phyloP scores from a whole-genome alignment of 2,329 filamentous ascomycete species.

The Penicillium italicum region DNA sequence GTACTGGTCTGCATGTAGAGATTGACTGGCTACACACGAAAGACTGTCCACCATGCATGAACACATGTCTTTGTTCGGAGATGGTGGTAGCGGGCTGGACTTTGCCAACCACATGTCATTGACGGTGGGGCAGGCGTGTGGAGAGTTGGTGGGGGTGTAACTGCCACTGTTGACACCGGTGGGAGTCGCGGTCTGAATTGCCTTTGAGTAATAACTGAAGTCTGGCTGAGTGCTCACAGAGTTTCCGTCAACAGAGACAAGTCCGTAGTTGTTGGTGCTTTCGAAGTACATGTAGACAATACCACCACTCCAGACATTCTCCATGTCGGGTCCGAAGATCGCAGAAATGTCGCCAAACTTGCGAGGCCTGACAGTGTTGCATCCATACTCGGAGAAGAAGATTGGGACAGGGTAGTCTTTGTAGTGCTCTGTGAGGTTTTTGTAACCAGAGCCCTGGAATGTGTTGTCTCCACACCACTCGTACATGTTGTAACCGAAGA shows the following conservation, averaged over 20 bases:
- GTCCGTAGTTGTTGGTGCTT: conserved; percentile 76
- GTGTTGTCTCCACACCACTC: conserved; percentile 89
- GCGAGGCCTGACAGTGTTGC: conserved; percentile 70
- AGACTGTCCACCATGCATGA: conserved; percentile 74
- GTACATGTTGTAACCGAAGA: conserved; percentile 99
- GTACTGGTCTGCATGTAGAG: conserved; percentile 37
- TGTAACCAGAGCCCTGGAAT: conserved; percentile 72
- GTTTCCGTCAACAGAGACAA: conserved; percentile 60
- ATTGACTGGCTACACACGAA: conserved; percentile 61
- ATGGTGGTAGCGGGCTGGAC: conserved; percentile 66
- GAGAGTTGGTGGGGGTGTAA: conserved; percentile 1
- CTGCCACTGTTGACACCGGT: neutral
- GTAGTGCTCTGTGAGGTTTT: conserved; percentile 78
- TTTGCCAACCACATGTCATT: conserved; percentile 63
- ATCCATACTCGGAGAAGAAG: conserved; percentile 98
- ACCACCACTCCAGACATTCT: conserved; percentile 79
- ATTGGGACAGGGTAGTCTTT: conserved; percentile 80
- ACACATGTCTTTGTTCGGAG: conserved; percentile 74
- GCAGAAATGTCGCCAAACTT: conserved; percentile 78
- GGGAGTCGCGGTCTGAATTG: conserved; percentile 1
- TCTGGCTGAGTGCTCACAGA: conserved; percentile 54
- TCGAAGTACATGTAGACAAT: conserved; percentile 98
- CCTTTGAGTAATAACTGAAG: conserved; percentile 4
- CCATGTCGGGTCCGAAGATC: conserved; percentile 78
- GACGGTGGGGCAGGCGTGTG: neutral